Evolutionary conservation across 2,329 filamentous ascomycete species (phyloP).

Genomic region (Talaromyces funiculosus): DNA sequence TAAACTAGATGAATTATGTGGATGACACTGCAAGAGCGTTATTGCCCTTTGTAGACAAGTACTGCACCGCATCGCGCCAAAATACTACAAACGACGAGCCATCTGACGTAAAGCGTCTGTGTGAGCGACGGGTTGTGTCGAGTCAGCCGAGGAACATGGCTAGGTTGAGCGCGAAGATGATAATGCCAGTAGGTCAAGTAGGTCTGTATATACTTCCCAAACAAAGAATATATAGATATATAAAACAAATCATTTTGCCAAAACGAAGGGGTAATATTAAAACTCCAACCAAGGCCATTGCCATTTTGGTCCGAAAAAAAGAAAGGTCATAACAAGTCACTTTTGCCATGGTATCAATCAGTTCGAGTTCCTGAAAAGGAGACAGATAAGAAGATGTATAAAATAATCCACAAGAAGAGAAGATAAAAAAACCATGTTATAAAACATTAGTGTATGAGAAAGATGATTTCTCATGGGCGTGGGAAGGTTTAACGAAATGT

Average conservation of each 20-base stretch:
- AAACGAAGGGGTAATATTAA: background rate
- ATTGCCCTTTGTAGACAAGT: background rate
- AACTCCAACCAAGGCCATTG: constrained; percentile 7
- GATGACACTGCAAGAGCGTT: background rate
- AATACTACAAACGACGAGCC: background rate
- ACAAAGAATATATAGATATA: constrained; percentile 6
- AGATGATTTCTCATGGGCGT: background rate
- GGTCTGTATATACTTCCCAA: background rate
- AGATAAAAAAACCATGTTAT: background rate
- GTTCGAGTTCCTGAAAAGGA: background rate
- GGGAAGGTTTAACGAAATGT: background rate
- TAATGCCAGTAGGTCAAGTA: background rate
- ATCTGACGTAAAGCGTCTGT: background rate
- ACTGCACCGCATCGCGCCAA: background rate
- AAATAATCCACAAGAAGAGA: constrained; percentile 5
- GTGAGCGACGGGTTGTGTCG: background rate
- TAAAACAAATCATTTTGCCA: background rate
- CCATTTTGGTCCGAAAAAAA: background rate
- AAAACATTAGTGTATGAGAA: background rate
- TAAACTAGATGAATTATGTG: background rate
- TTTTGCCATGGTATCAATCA: constrained; percentile 5
- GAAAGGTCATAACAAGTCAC: background rate
- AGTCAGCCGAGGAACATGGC: background rate
- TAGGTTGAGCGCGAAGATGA: background rate
- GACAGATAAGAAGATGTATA: background rate